Evolutionary conservation across 2,329 filamentous ascomycete genomes (phyloP), one percentile per base, ranked within the genome.

Genomic region (Colletotrichum camelliae): DNA sequence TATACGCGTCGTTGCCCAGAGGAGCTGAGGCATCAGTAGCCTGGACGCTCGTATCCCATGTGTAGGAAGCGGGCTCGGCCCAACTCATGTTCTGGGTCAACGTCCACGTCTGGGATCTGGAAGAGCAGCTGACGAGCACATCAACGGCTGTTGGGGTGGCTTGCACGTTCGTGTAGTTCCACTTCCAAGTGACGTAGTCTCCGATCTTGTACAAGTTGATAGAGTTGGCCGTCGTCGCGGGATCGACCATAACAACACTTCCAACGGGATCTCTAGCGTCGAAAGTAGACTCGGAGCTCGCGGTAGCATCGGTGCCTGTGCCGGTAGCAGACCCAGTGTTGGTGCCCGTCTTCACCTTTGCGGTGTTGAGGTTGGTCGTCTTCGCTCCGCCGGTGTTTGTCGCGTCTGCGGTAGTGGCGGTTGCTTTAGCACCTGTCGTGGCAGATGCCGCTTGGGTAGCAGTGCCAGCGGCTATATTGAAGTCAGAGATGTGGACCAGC

Each of bases 131-230:
- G 39, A 91, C 86, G 73, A 92, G 82, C 16, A 93, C 85, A 77
- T 93, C 91, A 73, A 94, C 81, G 55, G 91, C 91, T 4, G 89
- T 91, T 3, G 92, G 92, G 2, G 86, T 89, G 31, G 85, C 90
- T 71, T 87, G 85, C 35, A 94, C 82, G 60, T 88, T 89, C 5
- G 92, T 93, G 85, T 93, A 93, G 84, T 93, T 93, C 91, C 91
- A 94, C 62, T 84, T 88, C 83, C 90, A 91, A 16, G 91, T 93
- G 58, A 93, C 85, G 60, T 86, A 86, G 80, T 92, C 88, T 76
- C 90, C 89, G 76, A 93, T 91, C 80, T 91, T 91, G 87, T 90
- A 93, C 55, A 92, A 86, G 74, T 88, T 85, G 12, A 87, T 85
- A 31, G 86, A 85, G 13, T 84, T 84, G 6, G 83, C 81, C 4